Percentiles rank a stretch among this genome's conserved stretches.
phyloP scores from a whole-genome alignment of 805 yeast genomes.

The Kodamaea restingae region DNA sequence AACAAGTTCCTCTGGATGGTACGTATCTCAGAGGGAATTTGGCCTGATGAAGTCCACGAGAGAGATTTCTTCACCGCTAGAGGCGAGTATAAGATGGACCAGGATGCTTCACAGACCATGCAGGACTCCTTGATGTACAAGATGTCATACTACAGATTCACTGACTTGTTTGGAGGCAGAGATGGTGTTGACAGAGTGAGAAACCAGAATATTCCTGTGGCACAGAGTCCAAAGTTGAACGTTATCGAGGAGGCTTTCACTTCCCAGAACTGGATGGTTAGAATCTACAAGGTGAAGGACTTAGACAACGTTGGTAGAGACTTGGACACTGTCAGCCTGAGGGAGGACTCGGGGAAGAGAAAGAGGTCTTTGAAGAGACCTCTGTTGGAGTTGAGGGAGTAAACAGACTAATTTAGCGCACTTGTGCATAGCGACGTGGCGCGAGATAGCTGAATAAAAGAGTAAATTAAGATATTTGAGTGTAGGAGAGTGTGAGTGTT shows the following conservation, averaged over 20 bases:
- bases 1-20: slow-evolving; percentile 99
- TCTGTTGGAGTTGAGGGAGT: slow-evolving; percentile 47
- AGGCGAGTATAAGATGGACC: slow-evolving; percentile 89
- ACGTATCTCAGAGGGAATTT: slow-evolving; percentile 95
- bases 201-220: slow-evolving; percentile 63
- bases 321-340: slow-evolving; percentile 54
- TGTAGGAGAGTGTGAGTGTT: too few relatives aligned
- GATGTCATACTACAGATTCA: slow-evolving; percentile 84
- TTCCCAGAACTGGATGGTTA: slow-evolving; percentile 92
- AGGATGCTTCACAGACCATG: slow-evolving; percentile 79
- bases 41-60: slow-evolving; percentile 98
- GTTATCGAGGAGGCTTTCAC: slow-evolving; percentile 93
- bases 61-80: slow-evolving; percentile 73
- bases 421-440: too few relatives aligned
- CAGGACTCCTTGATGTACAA: slow-evolving; percentile 88
- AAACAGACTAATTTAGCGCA: slow-evolving; percentile 7
- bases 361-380: slow-evolving; percentile 50
- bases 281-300: slow-evolving; percentile 89
- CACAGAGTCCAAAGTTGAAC: slow-evolving; percentile 51
- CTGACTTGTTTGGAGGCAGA: slow-evolving; percentile 60
- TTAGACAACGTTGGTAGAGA: slow-evolving; percentile 84
- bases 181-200: slow-evolving; percentile 83
- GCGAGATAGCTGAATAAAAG: too few relatives aligned
- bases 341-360: slow-evolving; percentile 36
- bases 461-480: too few relatives aligned